Percentiles rank a stretch among this genome's conserved stretches.
Conservation (phyloP, 257 asterid genomes). For the Nicotiana otophora region DNA sequence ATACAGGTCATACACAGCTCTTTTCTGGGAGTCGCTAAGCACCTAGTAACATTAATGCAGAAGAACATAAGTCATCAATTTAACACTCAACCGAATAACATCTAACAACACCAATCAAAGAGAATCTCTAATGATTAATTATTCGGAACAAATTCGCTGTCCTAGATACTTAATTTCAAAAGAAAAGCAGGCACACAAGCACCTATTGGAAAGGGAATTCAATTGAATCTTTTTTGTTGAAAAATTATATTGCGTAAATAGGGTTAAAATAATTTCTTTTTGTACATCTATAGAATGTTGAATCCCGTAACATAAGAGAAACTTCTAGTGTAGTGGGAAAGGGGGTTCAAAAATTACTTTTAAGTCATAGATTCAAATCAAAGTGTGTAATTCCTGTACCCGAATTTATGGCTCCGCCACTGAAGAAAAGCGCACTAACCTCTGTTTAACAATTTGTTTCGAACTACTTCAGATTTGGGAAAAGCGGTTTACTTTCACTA, state of each 20-base stretch:
- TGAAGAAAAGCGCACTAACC: not conserved
- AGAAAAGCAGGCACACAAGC: not conserved
- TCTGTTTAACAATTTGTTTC: not conserved
- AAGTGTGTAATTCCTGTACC: too few relatives aligned
- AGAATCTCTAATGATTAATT: not conserved
- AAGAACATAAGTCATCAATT: not conserved
- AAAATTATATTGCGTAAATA: too few relatives aligned
- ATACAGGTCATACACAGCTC: slow-evolving; percentile 37
- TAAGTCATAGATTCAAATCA: too few relatives aligned
- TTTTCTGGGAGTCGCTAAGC: slow-evolving; percentile 42
- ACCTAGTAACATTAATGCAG: slow-evolving; percentile 21
- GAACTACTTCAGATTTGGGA: not conserved
- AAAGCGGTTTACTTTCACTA: not conserved
- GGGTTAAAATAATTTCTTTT: too few relatives aligned
- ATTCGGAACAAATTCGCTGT: not conserved
- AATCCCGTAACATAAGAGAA: too few relatives aligned
- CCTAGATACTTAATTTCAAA: not conserved
- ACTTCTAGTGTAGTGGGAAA: too few relatives aligned
- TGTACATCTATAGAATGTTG: too few relatives aligned
- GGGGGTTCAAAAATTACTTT: too few relatives aligned
- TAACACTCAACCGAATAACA: not conserved
- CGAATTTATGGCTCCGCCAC: too few relatives aligned
- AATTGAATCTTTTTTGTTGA: too few relatives aligned
- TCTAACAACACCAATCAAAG: not conserved
- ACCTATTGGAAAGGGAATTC: too few relatives aligned